A percentile compares a stretch with the other conserved stretches of the same genome.
Evolutionary conservation across 495 filamentous ascomycete species (phyloP).

Genomic region (Xylaria venustula): DNA sequence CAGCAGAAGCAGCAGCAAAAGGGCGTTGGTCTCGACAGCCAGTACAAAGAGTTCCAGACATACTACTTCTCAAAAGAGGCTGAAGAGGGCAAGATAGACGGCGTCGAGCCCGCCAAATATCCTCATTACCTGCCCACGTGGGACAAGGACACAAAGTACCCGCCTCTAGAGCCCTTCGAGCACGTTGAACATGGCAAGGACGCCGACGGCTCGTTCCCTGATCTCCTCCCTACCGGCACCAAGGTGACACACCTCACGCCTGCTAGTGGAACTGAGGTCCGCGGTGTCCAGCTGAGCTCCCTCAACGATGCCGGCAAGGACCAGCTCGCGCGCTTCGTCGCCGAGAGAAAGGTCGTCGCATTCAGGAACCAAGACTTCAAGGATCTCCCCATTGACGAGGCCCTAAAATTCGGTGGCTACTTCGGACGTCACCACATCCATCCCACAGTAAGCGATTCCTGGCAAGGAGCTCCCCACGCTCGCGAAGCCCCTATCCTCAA

Average conservation of each 20-base stretch:
- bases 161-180: slow-evolving; percentile 64
- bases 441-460: slow-evolving; percentile 49
- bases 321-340: slow-evolving; percentile 75
- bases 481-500: no score
- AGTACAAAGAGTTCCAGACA: slow-evolving; percentile 61
- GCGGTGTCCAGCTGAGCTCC: slow-evolving; percentile 71
- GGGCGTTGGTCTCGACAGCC: slow-evolving; percentile 42
- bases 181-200: slow-evolving; percentile 72
- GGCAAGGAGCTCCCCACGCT: background rate
- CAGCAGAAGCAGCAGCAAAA: slow-evolving; percentile 36
- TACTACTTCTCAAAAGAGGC: slow-evolving; percentile 51
- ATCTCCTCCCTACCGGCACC: slow-evolving; percentile 58
- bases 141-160: slow-evolving; percentile 60
- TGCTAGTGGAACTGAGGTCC: slow-evolving; percentile 72
- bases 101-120: slow-evolving; percentile 55
- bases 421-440: slow-evolving; percentile 86
- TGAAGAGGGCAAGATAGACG: slow-evolving; percentile 44
- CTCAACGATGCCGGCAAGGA: slow-evolving; percentile 69
- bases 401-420: slow-evolving; percentile 69
- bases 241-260: slow-evolving; percentile 62
- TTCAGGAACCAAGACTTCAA: slow-evolving; percentile 80
- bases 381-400: slow-evolving; percentile 66
- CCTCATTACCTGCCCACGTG: slow-evolving; percentile 77
- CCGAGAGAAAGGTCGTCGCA: slow-evolving; percentile 75
- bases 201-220: slow-evolving; percentile 64